phyloP scores from a whole-genome alignment of 805 yeast genomes.

The Isabelozyma gotoi region DNA sequence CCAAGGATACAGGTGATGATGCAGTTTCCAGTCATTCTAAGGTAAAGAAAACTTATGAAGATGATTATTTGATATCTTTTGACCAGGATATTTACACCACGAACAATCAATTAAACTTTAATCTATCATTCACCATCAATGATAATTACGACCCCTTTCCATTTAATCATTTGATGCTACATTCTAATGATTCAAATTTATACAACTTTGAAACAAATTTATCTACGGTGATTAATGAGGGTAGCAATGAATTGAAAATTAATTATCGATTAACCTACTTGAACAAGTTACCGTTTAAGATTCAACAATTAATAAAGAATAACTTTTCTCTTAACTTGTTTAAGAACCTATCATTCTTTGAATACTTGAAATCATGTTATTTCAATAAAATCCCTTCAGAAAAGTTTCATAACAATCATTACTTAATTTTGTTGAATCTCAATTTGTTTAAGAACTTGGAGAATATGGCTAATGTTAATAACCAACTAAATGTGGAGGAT shows the following conservation, averaged over 20 bases:
- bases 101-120: constrained; percentile 15
- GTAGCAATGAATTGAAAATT: constrained; percentile 18
- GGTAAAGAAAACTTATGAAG: constrained; percentile 19
- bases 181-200: constrained; percentile 40
- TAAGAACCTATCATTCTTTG: constrained; percentile 32
- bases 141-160: constrained; percentile 32
- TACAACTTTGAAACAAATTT: constrained; percentile 31
- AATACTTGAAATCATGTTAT: constrained; percentile 42
- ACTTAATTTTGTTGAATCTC: constrained; percentile 30
- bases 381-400: constrained; percentile 30
- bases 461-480: constrained; percentile 26
- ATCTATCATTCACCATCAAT: constrained; percentile 13
- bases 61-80: constrained; percentile 32
- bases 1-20: constrained; percentile 4
- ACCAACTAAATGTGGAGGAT: constrained; percentile 27
- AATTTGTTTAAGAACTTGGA: constrained; percentile 40
- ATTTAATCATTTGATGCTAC: constrained; percentile 27
- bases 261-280: constrained; percentile 22
- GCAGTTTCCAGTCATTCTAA: constrained; percentile 5
- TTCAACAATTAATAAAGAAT: constrained; percentile 32
- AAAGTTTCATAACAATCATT: constrained; percentile 34
- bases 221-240: constrained; percentile 25
- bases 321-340: constrained; percentile 30
- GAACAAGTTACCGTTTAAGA: constrained; percentile 30
- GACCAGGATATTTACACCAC: constrained; percentile 36